phyloP scores from a whole-genome alignment of 1,284 basidiomycete genomes.

The Cryptococcus jaspeensis region DNA sequence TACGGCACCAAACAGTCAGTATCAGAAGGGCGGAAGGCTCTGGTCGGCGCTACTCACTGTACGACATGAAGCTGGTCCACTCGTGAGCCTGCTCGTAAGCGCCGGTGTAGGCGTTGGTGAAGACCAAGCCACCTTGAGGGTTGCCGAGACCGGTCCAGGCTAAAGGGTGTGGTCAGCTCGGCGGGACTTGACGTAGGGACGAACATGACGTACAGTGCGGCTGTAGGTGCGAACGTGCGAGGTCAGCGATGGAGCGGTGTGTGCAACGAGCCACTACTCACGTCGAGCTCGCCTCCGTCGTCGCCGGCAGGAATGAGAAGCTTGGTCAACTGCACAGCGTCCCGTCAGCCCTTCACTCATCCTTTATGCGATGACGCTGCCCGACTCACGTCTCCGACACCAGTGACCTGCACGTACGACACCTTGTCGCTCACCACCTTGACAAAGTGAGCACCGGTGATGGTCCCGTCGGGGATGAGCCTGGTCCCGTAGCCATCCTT shows the following conservation, averaged over 20 bases:
- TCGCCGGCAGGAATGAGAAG: conserved; percentile 53
- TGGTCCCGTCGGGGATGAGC: conserved; percentile 70
- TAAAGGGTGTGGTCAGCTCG: conserved; percentile 10
- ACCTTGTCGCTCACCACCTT: conserved; percentile 55
- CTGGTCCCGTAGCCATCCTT: conserved; percentile 63
- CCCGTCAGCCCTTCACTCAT: conserved; percentile 48
- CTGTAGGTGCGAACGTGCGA: conserved; percentile 2
- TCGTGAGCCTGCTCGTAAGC: conserved; percentile 42
- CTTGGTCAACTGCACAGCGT: conserved; percentile 33
- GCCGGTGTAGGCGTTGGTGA: conserved; percentile 65
- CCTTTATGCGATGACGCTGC: neutral
- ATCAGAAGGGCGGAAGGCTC: neutral
- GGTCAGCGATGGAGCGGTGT: neutral
- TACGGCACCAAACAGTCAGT: conserved; percentile 3
- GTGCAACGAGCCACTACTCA: conserved; percentile 13
- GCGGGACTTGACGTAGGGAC: neutral
- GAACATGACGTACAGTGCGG: conserved; percentile 22
- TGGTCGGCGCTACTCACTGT: conserved; percentile 14
- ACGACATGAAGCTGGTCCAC: conserved; percentile 45
- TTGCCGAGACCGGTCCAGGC: conserved; percentile 55
- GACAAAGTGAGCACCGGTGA: conserved; percentile 69
- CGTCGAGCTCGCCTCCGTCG: conserved; percentile 53
- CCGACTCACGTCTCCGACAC: conserved; percentile 43
- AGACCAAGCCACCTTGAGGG: conserved; percentile 63
- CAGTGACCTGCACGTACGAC: conserved; percentile 55